A percentile compares a stretch with the other conserved stretches of the same genome.
phyloP scores from a whole-genome alignment of 768 basidiomycete genomes.

The Tulasnella calospora region DNA sequence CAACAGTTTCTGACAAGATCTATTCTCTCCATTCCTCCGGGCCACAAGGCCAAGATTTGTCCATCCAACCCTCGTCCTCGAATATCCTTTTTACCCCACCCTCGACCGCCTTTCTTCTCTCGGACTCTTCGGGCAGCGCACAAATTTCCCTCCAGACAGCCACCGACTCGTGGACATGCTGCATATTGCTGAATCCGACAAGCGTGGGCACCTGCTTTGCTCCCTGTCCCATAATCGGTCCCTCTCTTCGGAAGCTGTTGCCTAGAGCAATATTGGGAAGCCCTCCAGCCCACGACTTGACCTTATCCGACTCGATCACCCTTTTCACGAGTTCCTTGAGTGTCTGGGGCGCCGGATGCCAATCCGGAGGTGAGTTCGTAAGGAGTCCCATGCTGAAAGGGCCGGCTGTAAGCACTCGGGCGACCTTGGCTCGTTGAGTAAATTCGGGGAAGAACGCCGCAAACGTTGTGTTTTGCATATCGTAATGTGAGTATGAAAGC shows the following conservation, averaged over 20 bases:
- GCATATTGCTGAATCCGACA: conserved; percentile 61
- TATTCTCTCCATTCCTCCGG: conserved; percentile 3
- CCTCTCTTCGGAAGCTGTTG: conserved; percentile 48
- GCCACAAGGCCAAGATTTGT: conserved; percentile 57
- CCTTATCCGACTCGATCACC: conserved; percentile 36
- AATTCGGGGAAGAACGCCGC: conserved; percentile 54
- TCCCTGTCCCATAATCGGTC: conserved; percentile 35
- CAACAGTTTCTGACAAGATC: background rate
- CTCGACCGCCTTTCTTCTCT: conserved; percentile 45
- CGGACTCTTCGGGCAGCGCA: conserved; percentile 34
- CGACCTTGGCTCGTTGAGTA: conserved; percentile 56
- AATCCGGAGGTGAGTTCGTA: conserved; percentile 50
- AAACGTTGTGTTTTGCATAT: conserved; percentile 64
- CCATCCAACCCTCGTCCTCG: conserved; percentile 48
- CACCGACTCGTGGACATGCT: conserved; percentile 71
- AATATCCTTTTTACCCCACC: conserved; percentile 45
- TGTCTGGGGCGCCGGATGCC: conserved; percentile 69
- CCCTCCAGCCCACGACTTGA: conserved; percentile 43
- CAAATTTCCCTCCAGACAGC: conserved; percentile 61
- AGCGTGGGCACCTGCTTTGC: conserved; percentile 54
- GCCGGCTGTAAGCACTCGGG: conserved; percentile 69
- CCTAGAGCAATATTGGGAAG: conserved; percentile 68
- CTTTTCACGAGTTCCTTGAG: conserved; percentile 44
- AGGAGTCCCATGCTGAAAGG: conserved; percentile 83
- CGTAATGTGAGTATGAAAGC: conserved; percentile 76